These are phyloP conservation scores for Hansenula sp. DNA, from an alignment of 1,139 yeast species.

Conservation along the genomic window DNA sequence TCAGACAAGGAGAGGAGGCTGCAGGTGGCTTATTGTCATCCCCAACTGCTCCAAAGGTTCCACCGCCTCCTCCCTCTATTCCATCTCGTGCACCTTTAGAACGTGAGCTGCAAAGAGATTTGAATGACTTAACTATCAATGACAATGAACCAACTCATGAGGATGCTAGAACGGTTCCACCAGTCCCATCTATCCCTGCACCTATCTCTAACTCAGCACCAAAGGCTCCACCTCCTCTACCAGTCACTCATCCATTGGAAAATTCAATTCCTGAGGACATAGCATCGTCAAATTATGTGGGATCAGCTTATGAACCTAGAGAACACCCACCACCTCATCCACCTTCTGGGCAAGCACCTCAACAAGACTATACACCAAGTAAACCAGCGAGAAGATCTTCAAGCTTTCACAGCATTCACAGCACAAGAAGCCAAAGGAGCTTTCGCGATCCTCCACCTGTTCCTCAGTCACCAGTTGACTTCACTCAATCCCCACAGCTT, in stretches of 20 bases:
- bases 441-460: conserved; percentile 3
- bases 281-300: conserved; percentile 15
- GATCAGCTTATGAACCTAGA: conserved; percentile 16
- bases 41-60: conserved; percentile 5
- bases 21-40: conserved; percentile 11
- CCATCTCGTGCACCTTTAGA: too few relatives aligned
- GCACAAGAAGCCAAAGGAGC: background rate
- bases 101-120: too few relatives aligned
- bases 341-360: conserved; percentile 2
- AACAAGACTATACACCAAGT: background rate
- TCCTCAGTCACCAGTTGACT: conserved; percentile 13
- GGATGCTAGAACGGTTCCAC: too few relatives aligned
- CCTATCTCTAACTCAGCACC: conserved; percentile 18
- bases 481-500: conserved; percentile 10
- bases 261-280: conserved; percentile 12
- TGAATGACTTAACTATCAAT: too few relatives aligned
- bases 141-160: too few relatives aligned
- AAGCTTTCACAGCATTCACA: background rate
- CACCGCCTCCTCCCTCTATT: conserved; percentile 9
- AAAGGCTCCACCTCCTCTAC: conserved; percentile 19
- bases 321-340: conserved; percentile 7
- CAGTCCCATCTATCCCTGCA: conserved; percentile 10
- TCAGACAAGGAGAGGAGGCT: background rate
- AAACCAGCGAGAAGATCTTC: background rate
- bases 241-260: background rate